Evolutionary conservation across 192 early-diverging fungal species (phyloP), one percentile per base, ranked within the genome.

Genomic region (Umbelopsis sp.): DNA sequence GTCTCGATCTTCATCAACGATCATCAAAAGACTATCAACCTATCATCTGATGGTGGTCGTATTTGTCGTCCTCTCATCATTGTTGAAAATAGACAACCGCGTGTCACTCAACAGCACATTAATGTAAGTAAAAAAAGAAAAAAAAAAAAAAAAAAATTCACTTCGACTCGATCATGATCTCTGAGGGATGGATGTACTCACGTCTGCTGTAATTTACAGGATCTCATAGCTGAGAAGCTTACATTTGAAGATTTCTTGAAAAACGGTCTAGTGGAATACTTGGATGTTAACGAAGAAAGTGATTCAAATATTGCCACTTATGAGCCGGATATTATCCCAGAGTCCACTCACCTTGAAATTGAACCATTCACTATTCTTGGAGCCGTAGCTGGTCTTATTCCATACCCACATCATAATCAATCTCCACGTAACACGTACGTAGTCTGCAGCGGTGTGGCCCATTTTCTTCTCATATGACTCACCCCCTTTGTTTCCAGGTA

Each of bases 371-470:
- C 95, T 44, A 85, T 99, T 50, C 86, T 99, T 49, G 97, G 97
- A 50, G 95, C 95, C 21, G 96, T 98, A 17, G 97, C 97, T n/a
- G 96, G 96, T 7, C 80, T 99, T 49, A 97, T 99, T 88, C 97
- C 97, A 43, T 99, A 95, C 78, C 96, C 96, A 45, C 95, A 99
- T 81, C 97, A 99, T 84, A 99, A 99, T 81, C 97, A 99, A 83
- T 95, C 93, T 67, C 96, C 97, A 34, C 91, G 97, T 82, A 97
- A 97, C 85, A 97, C 96, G 7, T 82, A 71, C 34, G 68, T 74
- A 9, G n/a, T 26, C 8, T 12, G 11, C 9, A 53, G 8, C 2
- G 9, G 43, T 65, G 47, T n/a, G 10, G 45, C 14, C 21, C 50
- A 21, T 10, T 14, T 71, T 17, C 62, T 7, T 38, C 36, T 38